phyloP scores from a whole-genome alignment of 2,329 filamentous ascomycete genomes.

The Elsinoe necatrix region DNA sequence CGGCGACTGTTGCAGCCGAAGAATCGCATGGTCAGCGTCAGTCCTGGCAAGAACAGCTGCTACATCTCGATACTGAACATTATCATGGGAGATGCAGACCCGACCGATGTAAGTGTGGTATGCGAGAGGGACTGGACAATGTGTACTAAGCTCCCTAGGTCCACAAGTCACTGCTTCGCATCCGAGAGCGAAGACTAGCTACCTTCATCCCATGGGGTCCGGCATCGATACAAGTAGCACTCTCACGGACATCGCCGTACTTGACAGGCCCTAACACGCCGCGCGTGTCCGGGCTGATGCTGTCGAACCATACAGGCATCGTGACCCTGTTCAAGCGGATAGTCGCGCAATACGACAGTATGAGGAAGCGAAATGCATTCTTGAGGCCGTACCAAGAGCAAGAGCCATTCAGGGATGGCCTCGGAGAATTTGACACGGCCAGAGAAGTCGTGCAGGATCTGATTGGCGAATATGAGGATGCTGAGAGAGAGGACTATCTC shows the following conservation, averaged over 20 bases:
- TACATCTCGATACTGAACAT: conserved; percentile 99
- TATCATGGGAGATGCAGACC: conserved; percentile 96
- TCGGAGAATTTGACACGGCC: conserved; percentile 92
- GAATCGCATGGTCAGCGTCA: conserved; percentile 97
- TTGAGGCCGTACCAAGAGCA: conserved; percentile 95
- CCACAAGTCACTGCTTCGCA: conserved; percentile 93
- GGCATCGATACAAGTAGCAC: conserved; percentile 90
- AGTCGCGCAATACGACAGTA: conserved; percentile 80
- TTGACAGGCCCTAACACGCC: conserved; percentile 83
- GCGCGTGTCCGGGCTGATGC: conserved; percentile 90
- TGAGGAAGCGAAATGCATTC: conserved; percentile 95
- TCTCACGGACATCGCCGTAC: conserved; percentile 95
- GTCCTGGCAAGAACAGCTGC: conserved; percentile 92
- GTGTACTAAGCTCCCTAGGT: conserved; percentile 40
- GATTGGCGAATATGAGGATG: conserved; percentile 91
- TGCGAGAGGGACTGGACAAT: neutral
- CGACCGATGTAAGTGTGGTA: conserved; percentile 60
- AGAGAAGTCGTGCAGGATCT: conserved; percentile 84
- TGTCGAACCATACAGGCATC: conserved; percentile 96
- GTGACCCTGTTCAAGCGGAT: conserved; percentile 95
- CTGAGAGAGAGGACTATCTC: conserved; percentile 82
- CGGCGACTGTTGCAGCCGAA: conserved; percentile 89
- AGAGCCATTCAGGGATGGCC: conserved; percentile 79
- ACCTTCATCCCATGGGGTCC: conserved; percentile 99
- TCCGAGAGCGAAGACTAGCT: conserved; percentile 84